phyloP scores from a whole-genome alignment of 2,329 filamentous ascomycete species.

The Colletotrichum agaves region DNA sequence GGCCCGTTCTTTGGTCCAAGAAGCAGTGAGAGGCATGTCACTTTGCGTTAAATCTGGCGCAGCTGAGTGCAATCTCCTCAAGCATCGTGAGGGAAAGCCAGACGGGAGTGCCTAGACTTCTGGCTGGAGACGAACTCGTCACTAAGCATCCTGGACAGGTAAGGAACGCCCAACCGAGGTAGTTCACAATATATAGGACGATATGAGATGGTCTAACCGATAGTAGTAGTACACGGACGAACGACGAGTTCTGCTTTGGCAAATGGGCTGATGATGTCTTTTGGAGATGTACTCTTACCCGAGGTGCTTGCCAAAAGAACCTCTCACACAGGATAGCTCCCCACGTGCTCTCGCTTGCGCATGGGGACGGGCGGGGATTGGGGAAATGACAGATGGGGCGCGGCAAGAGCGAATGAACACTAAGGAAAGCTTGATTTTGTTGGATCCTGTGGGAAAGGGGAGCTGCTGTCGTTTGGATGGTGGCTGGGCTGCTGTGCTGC shows the following conservation, averaged over 20 bases:
- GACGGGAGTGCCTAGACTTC: neutral
- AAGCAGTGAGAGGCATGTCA: neutral
- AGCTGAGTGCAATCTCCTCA: constrained; percentile 35
- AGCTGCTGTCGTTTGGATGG: neutral
- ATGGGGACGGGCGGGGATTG: constrained; percentile 22
- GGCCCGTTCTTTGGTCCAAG: neutral
- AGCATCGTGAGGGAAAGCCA: constrained; percentile 15
- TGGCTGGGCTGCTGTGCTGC: neutral
- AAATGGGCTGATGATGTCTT: neutral
- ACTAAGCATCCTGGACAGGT: constrained; percentile 15
- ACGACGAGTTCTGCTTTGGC: neutral
- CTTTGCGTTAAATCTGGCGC: constrained; percentile 17
- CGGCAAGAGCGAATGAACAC: constrained; percentile 3
- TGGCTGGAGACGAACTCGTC: neutral
- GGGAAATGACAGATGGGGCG: constrained; percentile 25
- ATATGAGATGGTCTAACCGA: neutral
- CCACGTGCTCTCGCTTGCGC: constrained; percentile 28
- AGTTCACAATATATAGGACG: no score
- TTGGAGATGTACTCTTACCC: neutral
- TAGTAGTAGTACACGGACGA: neutral
- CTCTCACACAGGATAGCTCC: constrained; percentile 32
- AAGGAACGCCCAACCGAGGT: neutral
- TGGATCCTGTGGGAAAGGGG: constrained; percentile 23
- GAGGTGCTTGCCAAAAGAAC: neutral
- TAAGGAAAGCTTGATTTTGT: constrained; percentile 34